phyloP scores from a whole-genome alignment of 2,329 filamentous ascomycete species.

The Aspergillus udagawae region DNA sequence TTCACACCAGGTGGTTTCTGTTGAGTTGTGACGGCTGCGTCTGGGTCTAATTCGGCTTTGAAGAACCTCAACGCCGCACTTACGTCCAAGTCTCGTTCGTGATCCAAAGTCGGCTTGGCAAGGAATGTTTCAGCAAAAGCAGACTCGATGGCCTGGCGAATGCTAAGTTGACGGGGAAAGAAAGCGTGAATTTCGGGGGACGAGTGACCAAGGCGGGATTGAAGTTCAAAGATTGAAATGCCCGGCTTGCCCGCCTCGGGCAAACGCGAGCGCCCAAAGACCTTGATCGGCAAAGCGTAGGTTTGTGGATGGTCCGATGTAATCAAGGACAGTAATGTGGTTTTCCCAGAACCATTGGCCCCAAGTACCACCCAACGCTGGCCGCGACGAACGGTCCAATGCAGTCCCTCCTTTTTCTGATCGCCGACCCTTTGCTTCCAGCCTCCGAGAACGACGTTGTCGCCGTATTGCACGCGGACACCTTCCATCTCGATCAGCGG shows the following conservation, averaged over 20 bases:
- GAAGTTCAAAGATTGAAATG: conserved; percentile 89
- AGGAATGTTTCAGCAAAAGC: conserved; percentile 89
- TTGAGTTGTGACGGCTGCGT: conserved; percentile 14
- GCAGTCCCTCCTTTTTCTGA: conserved; percentile 57
- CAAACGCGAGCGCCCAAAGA: conserved; percentile 79
- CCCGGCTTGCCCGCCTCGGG: conserved; percentile 68
- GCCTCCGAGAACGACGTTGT: conserved; percentile 72
- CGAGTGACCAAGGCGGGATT: conserved; percentile 83
- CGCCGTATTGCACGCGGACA: conserved; percentile 74
- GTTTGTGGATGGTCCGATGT: conserved; percentile 95
- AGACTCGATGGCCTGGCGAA: conserved; percentile 73
- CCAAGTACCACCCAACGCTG: conserved; percentile 92
- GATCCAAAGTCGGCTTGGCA: conserved; percentile 61
- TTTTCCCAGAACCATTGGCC: conserved; percentile 91
- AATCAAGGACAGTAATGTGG: conserved; percentile 85
- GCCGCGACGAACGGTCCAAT: conserved; percentile 78
- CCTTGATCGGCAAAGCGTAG: conserved; percentile 79
- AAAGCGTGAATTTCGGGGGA: conserved; percentile 92
- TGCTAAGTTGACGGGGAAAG: conserved; percentile 72
- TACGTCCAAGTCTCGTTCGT: conserved; percentile 56
- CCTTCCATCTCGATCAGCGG: conserved; percentile 82
- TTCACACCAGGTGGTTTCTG: conserved; percentile 11
- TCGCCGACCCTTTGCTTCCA: conserved; percentile 63
- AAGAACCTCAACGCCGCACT: conserved; percentile 74
- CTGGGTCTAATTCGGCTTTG: conserved; percentile 68